Evolutionary conservation across 1,284 basidiomycete species (phyloP).

Genomic region (Ustilago esculenta): DNA sequence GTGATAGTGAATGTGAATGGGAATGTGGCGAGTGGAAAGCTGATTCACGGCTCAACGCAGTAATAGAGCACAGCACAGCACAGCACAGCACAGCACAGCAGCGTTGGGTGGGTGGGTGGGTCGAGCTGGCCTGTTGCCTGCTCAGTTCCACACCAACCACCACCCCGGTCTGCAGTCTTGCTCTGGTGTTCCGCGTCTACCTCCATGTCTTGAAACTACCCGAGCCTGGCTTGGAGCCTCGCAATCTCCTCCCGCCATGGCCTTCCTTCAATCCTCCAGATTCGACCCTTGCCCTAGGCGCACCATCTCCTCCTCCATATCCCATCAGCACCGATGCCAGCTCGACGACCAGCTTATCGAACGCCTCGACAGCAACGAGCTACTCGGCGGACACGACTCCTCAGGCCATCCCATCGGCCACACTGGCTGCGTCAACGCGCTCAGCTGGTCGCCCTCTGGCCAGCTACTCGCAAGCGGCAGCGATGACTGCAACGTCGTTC

Average conservation of each 20-base stretch:
- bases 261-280: background rate
- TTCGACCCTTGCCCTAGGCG: conserved; percentile 11
- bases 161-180: no score
- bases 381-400: conserved; percentile 28
- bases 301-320: conserved; percentile 13
- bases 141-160: no score
- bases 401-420: conserved; percentile 28
- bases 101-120: no score
- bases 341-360: conserved; percentile 27
- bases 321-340: conserved; percentile 16
- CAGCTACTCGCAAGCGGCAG: conserved; percentile 79
- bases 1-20: no score
- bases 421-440: conserved; percentile 69
- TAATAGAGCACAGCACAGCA: no score
- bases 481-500: conserved; percentile 79
- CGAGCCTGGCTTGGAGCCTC: conserved; percentile 2
- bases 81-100: no score
- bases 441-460: conserved; percentile 83
- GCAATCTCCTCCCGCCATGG: background rate
- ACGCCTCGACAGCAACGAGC: conserved; percentile 36
- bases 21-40: no score
- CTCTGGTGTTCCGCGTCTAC: no score
- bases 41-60: no score
- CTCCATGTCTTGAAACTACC: background rate
- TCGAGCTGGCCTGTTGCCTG: no score